Conservation (phyloP, 345 rosid species). For the Rubroshorea leprosula region DNA sequence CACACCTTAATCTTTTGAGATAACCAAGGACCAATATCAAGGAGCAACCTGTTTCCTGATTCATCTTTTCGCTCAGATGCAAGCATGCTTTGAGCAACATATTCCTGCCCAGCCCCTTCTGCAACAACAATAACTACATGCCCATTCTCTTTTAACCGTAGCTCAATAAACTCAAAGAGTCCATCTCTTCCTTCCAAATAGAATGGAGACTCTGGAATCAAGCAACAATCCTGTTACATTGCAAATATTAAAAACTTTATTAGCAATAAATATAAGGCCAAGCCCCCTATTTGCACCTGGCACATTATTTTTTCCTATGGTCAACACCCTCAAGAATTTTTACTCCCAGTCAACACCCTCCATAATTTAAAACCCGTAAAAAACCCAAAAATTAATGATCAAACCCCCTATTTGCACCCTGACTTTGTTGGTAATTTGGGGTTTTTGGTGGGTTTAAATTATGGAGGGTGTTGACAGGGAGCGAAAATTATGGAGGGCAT, state of each 20-base stretch:
- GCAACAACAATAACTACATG: slow-evolving; percentile 86
- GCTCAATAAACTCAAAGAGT: slow-evolving; percentile 74
- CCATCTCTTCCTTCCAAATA: slow-evolving; percentile 88
- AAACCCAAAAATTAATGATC: too few relatives aligned
- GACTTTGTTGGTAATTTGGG: too few relatives aligned
- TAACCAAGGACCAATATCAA: slow-evolving; percentile 89
- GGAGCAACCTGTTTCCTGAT: slow-evolving; percentile 85
- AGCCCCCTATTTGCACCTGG: too few relatives aligned
- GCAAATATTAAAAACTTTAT: slow-evolving; percentile 15
- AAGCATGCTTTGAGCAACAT: slow-evolving; percentile 53
- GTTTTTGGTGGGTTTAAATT: too few relatives aligned
- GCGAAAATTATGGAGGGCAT: too few relatives aligned
- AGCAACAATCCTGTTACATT: slow-evolving; percentile 85
- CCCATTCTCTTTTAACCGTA: slow-evolving; percentile 68
- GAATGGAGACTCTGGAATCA: slow-evolving; percentile 95
- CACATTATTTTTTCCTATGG: too few relatives aligned
- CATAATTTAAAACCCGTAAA: too few relatives aligned
- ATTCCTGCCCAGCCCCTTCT: slow-evolving; percentile 96
- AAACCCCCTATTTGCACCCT: too few relatives aligned
- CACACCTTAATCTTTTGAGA: slow-evolving; percentile 79
- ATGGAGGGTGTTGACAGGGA: too few relatives aligned
- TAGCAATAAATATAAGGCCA: too few relatives aligned
- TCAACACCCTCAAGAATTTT: too few relatives aligned
- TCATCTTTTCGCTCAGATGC: slow-evolving; percentile 58
- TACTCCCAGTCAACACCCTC: too few relatives aligned